Percentiles rank a stretch among this genome's conserved stretches.
Conservation (phyloP, 805 yeast genomes). For the Monosporozyma aerobia region DNA sequence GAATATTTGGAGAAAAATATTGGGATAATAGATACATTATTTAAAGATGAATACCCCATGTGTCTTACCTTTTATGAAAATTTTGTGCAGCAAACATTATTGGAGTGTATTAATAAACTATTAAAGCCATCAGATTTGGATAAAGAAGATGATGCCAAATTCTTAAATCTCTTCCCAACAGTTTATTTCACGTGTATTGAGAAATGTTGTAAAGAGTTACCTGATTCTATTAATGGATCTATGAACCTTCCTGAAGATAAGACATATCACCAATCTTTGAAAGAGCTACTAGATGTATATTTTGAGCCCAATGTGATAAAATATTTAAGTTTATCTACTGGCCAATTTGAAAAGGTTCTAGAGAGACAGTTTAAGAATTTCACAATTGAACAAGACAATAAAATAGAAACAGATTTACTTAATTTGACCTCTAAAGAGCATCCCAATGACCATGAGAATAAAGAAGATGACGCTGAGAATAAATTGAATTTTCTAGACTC, state of each 20-base stretch:
- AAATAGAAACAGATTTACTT: conserved; percentile 5
- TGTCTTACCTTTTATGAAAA: conserved; percentile 32
- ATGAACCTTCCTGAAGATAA: conserved; percentile 8
- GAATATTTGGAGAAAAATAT: conserved; percentile 31
- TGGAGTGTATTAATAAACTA: conserved; percentile 21
- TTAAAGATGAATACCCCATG: conserved; percentile 33
- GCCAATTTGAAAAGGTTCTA: conserved; percentile 24
- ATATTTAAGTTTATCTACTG: conserved; percentile 28
- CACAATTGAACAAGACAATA: conserved; percentile 27
- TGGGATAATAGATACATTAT: conserved; percentile 31
- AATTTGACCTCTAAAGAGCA: conserved; percentile 1
- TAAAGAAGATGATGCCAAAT: conserved; percentile 7
- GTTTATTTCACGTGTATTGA: conserved; percentile 25
- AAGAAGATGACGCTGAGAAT: conserved; percentile 13
- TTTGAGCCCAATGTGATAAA: conserved; percentile 29
- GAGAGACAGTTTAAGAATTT: conserved; percentile 19
- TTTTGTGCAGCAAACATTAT: conserved; percentile 31
- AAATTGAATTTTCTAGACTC: conserved; percentile 53
- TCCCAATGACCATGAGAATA: not conserved
- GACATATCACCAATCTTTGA: conserved; percentile 20
- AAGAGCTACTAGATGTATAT: conserved; percentile 32
- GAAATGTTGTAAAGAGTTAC: conserved; percentile 31
- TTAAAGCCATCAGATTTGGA: conserved; percentile 16
- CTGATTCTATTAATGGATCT: conserved; percentile 32
- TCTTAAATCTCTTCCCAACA: conserved; percentile 26